These are phyloP conservation scores for Yamadazyma trypodendri DNA, from an alignment of 1,139 yeast genomes.

Conservation along the genomic window DNA sequence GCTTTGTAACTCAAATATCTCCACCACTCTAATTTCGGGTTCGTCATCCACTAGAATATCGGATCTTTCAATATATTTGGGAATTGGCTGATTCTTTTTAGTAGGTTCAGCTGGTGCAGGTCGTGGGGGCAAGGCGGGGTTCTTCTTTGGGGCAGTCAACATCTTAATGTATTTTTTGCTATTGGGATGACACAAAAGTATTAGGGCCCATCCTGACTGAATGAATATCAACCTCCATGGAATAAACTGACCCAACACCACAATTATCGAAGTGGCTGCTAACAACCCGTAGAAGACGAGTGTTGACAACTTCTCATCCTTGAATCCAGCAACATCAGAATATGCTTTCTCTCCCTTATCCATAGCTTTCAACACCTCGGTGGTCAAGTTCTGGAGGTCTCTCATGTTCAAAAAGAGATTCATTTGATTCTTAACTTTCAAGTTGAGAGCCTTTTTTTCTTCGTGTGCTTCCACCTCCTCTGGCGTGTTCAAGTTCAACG, in stretches of 20 bases:
- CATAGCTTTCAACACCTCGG: conserved; percentile 51
- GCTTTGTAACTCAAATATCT: conserved; percentile 71
- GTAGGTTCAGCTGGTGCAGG: neutral
- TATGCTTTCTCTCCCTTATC: conserved; percentile 57
- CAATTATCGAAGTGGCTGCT: conserved; percentile 31
- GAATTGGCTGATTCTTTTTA: neutral
- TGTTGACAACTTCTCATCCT: conserved; percentile 69
- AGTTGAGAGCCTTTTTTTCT: conserved; percentile 21
- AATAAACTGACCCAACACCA: conserved; percentile 58
- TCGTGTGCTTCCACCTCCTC: conserved; percentile 13
- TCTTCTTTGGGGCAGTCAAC: conserved; percentile 14
- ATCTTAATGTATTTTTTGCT: conserved; percentile 34
- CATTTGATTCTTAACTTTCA: conserved; percentile 36
- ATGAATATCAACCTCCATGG: conserved; percentile 67
- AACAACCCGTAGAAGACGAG: conserved; percentile 44
- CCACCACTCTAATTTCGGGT: conserved; percentile 62
- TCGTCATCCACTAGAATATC: conserved; percentile 48
- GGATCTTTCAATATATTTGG: conserved; percentile 6
- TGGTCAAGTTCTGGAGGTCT: conserved; percentile 62
- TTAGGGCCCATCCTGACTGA: conserved; percentile 52
- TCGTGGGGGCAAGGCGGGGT: conserved; percentile 14
- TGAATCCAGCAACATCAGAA: conserved; percentile 68
- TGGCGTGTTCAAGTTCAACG: conserved; percentile 11
- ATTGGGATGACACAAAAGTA: conserved; percentile 57
- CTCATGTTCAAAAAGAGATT: conserved; percentile 54